Conservation (phyloP, 2,329 filamentous ascomycete species). For the Neopestalotiopsis sp. region DNA sequence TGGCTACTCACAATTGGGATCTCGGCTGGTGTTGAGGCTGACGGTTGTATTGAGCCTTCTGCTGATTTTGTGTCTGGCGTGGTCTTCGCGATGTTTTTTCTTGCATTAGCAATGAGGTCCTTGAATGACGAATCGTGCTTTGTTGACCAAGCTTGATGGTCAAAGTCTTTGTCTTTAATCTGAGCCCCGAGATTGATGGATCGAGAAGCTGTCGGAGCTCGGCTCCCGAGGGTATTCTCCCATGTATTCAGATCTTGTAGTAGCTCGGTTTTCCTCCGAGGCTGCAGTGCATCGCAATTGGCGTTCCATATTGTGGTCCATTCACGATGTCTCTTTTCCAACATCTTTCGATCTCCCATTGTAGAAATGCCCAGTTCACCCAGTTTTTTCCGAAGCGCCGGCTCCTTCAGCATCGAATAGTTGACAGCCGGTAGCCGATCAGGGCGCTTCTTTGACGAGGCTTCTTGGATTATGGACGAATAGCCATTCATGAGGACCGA, state of each 20-base stretch:
- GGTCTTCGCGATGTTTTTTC: slow-evolving; percentile 54
- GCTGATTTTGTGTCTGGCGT: slow-evolving; percentile 33
- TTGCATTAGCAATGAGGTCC: slow-evolving; percentile 78
- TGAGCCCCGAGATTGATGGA: slow-evolving; percentile 46
- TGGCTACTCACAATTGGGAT: not conserved
- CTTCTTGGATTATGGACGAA: slow-evolving; percentile 21
- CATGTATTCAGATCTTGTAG: slow-evolving; percentile 81
- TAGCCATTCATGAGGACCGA: slow-evolving; percentile 20
- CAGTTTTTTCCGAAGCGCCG: slow-evolving; percentile 79
- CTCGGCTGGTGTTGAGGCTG: not conserved
- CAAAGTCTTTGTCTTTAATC: slow-evolving; percentile 89
- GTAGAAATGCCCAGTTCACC: slow-evolving; percentile 78
- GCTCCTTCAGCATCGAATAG: slow-evolving; percentile 86
- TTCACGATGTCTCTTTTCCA: slow-evolving; percentile 85
- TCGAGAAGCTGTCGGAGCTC: slow-evolving; percentile 47
- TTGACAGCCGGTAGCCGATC: slow-evolving; percentile 81
- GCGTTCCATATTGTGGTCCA: slow-evolving; percentile 98
- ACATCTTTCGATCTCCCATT: slow-evolving; percentile 68
- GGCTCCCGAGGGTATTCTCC: slow-evolving; percentile 81
- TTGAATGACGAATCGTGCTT: slow-evolving; percentile 79
- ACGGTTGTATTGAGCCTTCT: not conserved
- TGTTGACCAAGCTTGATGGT: slow-evolving; percentile 75
- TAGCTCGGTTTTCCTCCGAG: slow-evolving; percentile 73
- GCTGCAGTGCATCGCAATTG: slow-evolving; percentile 84
- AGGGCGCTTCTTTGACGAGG: slow-evolving; percentile 42